phyloP scores from a whole-genome alignment of 495 filamentous ascomycete genomes.

The Penicillium atrosanguineum region DNA sequence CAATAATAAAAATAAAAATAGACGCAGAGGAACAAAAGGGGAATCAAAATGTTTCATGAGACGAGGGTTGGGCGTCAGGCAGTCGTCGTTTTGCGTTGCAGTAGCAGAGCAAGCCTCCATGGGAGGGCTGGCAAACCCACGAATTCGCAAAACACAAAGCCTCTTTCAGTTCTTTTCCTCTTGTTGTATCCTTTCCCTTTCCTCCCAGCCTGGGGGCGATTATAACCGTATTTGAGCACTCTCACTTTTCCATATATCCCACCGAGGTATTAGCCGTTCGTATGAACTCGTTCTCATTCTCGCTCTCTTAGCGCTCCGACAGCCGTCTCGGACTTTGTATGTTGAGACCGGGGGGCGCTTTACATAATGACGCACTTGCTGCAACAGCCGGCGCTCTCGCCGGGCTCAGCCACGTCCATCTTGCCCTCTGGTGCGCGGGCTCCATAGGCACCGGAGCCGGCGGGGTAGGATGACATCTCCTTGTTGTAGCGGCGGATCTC shows the following conservation, averaged over 20 bases:
- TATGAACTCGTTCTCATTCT: slow-evolving; percentile 5
- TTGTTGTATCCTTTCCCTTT: slow-evolving; percentile 2
- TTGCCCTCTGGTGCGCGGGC: slow-evolving; percentile 62
- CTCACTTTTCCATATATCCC: slow-evolving; percentile 12
- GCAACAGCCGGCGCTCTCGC: slow-evolving; percentile 77
- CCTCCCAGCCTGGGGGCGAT: background rate
- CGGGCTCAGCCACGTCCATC: slow-evolving; percentile 73
- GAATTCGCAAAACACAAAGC: slow-evolving; percentile 21
- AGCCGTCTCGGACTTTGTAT: background rate
- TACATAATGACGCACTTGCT: slow-evolving; percentile 89
- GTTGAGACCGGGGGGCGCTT: slow-evolving; percentile 19
- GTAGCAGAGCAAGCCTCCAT: background rate
- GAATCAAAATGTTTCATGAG: slow-evolving; percentile 48
- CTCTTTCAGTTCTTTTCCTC: slow-evolving; percentile 13
- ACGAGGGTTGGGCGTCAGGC: slow-evolving; percentile 42
- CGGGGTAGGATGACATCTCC: slow-evolving; percentile 84
- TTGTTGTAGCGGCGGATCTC: slow-evolving; percentile 98
- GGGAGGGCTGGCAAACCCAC: background rate
- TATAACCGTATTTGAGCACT: slow-evolving; percentile 2
- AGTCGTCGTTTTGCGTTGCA: background rate
- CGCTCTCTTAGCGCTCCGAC: background rate
- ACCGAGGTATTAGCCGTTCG: slow-evolving; percentile 6
- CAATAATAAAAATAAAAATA: slow-evolving; percentile 15
- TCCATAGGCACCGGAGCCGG: slow-evolving; percentile 60
- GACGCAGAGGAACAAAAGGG: slow-evolving; percentile 34